These are phyloP conservation scores for Rugonectria rugulosa DNA, from an alignment of 2,329 filamentous ascomycete species.

Conservation along the genomic window DNA sequence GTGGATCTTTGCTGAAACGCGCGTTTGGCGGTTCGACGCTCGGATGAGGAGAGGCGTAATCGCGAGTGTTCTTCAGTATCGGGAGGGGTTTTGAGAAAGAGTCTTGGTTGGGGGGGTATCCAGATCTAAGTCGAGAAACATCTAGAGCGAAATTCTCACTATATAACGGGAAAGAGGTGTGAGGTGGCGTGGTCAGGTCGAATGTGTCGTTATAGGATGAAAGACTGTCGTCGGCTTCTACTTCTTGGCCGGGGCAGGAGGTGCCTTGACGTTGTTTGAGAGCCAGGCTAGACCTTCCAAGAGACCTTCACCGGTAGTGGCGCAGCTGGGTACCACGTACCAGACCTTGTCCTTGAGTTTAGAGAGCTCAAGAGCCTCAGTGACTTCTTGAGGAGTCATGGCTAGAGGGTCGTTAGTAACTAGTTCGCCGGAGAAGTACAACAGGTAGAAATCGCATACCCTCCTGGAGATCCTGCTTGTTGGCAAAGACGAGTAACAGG, in stretches of 20 bases:
- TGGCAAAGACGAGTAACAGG: slow-evolving; percentile 92
- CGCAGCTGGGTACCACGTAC: slow-evolving; percentile 85
- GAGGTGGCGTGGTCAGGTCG: slow-evolving; percentile 15
- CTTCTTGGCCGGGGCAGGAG: slow-evolving; percentile 63
- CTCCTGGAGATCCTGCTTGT: slow-evolving; percentile 95
- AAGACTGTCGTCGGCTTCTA: slow-evolving; percentile 40
- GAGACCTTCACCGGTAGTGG: slow-evolving; percentile 81
- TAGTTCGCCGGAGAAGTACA: not conserved
- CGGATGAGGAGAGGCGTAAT: not conserved
- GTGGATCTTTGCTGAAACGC: no score
- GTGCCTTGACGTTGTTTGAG: slow-evolving; percentile 82
- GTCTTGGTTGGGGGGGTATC: slow-evolving; percentile 13
- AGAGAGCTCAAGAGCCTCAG: slow-evolving; percentile 76
- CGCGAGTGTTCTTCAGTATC: not conserved
- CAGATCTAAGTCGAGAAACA: slow-evolving; percentile 14
- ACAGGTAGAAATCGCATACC: slow-evolving; percentile 56
- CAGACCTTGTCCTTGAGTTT: slow-evolving; percentile 85
- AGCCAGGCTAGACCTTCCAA: slow-evolving; percentile 85
- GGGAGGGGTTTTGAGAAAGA: slow-evolving; percentile 3
- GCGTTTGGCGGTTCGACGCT: slow-evolving; percentile 7
- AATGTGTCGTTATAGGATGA: not conserved
- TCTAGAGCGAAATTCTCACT: slow-evolving; percentile 12
- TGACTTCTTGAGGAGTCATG: slow-evolving; percentile 82
- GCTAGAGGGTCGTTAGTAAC: slow-evolving; percentile 53
- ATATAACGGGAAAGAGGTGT: slow-evolving; percentile 10